phyloP scores from a whole-genome alignment of 1,284 basidiomycete genomes.

The Moniliella sp. region DNA sequence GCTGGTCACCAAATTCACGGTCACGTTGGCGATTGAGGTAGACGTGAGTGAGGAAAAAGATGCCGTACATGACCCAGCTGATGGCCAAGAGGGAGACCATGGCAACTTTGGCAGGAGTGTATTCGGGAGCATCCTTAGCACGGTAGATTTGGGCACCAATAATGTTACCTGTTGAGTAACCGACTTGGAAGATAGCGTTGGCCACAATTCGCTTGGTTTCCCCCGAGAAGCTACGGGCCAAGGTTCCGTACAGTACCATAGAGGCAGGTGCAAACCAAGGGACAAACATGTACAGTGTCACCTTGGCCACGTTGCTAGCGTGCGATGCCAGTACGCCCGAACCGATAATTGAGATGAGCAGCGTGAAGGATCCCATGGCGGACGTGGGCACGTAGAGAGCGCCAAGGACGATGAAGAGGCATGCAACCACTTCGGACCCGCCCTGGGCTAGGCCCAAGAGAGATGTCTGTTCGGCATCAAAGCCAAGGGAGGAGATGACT shows the following conservation, averaged over 20 bases:
- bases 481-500: constrained; percentile 27
- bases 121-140: constrained; percentile 11
- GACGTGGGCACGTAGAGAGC: constrained; percentile 9
- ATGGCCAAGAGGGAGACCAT: constrained; percentile 23
- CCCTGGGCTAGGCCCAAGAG: constrained; percentile 26
- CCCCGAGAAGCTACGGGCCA: constrained; percentile 12
- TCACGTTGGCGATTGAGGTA: too few relatives aligned
- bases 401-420: constrained; percentile 13
- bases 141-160: constrained; percentile 24
- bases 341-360: constrained; percentile 1
- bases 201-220: constrained; percentile 25
- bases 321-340: constrained; percentile 5
- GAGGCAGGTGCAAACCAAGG: constrained; percentile 5
- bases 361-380: constrained; percentile 5
- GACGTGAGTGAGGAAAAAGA: too few relatives aligned
- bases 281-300: constrained; percentile 6
- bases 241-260: constrained; percentile 13
- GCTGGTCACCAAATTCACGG: too few relatives aligned
- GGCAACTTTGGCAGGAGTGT: constrained; percentile 21
- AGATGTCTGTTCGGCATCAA: constrained; percentile 14
- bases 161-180: constrained; percentile 20
- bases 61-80: constrained; percentile 7
- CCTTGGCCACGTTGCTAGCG: constrained; percentile 4
- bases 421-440: constrained; percentile 13
- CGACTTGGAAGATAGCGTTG: constrained; percentile 17